Evolutionary conservation across 805 yeast species (phyloP), one percentile per base, ranked within the genome.

Genomic region (Myxozyma udenii): DNA sequence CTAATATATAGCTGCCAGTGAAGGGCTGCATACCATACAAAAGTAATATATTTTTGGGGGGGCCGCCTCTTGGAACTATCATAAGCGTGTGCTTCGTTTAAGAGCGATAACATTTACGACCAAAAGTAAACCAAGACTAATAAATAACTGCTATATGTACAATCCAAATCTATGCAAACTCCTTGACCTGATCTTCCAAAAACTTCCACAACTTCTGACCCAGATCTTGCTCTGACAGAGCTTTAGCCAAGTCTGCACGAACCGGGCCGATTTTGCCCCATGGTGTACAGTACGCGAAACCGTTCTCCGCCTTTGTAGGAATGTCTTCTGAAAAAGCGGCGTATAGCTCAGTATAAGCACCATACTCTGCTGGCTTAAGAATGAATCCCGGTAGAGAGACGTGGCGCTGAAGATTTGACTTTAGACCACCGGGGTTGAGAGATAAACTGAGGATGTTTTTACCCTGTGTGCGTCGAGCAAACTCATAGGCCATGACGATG

Each of bases 281-380:
- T 2, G 55, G 55, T 14, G 42, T 28, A 21, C 46, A 46, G 23
- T 21, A 74, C 25, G 62, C 65, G 14, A 28, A 28, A 1, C 75
- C 74, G 36, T 66, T 61, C 5, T 70, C 63, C 28, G 57, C 58
- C 1, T 63, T 14, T 0, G 71, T 67, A 4, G 37, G 23, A 14
- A 74, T 52, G 3, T 68, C 66, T 4, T 78, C 76, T 28, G 62
- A 55, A 37, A 76, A 62, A 0, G 74, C 74, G 2, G 74, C 78
- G 53, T 61, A 74, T 16, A 75, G 62, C 55, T 71, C 77, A 4
- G 79, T 60, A 43, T 41, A 28, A 3, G 48, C 55, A 16, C 55
- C 55, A 4, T n/a, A n/a, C 9, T 43, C 30, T 25, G 35, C 46
- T n/a, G 39, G 41, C 22, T 51, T 30, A 39, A 51, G 32, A 19